Evolutionary conservation across 768 basidiomycete species (phyloP).

Genomic region (Candolleomyces eurysporus): DNA sequence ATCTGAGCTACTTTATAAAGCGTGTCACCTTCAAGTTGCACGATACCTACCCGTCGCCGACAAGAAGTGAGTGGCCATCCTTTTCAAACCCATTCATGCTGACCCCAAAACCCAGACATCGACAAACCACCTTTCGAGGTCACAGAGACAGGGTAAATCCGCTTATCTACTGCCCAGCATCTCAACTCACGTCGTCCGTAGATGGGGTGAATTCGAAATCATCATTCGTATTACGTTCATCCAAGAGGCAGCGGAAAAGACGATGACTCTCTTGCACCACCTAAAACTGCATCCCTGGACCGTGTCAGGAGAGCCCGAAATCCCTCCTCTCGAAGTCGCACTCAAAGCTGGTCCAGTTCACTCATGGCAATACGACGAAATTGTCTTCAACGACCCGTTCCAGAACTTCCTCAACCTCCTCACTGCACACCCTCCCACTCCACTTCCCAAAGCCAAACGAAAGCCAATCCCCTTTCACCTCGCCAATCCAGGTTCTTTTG

Average conservation of each 20-base stretch:
- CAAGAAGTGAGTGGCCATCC: constrained; percentile 62
- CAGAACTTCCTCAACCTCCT: constrained; percentile 82
- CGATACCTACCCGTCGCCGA: constrained; percentile 91
- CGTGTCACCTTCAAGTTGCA: constrained; percentile 97
- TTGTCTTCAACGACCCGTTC: constrained; percentile 94
- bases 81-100: background rate
- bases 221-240: constrained; percentile 90
- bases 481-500: constrained; percentile 59
- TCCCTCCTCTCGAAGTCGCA: constrained; percentile 65
- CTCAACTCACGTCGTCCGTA: constrained; percentile 23
- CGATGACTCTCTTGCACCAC: constrained; percentile 84
- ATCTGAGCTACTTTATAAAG: constrained; percentile 89
- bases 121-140: constrained; percentile 95
- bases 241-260: constrained; percentile 87
- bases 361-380: constrained; percentile 98
- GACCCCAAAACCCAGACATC: constrained; percentile 50
- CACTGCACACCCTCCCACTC: constrained; percentile 79
- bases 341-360: constrained; percentile 78
- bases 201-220: constrained; percentile 99
- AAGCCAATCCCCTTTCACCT: constrained; percentile 72
- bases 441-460: constrained; percentile 61
- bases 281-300: constrained; percentile 95
- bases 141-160: constrained; percentile 84
- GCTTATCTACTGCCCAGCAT: background rate
- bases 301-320: constrained; percentile 57